Evolutionary conservation across 805 yeast genomes (phyloP), one percentile per base, ranked within the genome.

Genomic region (Naumovozyma dairenensis): DNA sequence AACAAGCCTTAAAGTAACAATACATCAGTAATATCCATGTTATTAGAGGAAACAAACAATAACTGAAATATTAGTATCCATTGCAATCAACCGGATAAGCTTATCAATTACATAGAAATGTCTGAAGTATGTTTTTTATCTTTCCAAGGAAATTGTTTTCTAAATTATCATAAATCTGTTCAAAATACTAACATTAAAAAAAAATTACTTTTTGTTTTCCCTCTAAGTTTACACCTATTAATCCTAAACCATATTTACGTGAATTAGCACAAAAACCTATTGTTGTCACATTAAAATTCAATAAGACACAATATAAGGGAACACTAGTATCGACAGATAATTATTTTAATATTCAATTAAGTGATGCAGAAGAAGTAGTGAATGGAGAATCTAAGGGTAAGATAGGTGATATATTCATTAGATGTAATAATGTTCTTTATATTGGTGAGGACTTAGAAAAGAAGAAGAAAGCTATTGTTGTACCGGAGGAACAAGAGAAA

Each of bases 171-270:
- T n/a, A n/a, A n/a, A n/a, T n/a, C n/a, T n/a, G n/a, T n/a, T n/a
- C n/a, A n/a, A n/a, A n/a, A n/a, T n/a, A n/a, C n/a, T n/a, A n/a
- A n/a, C n/a, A n/a, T n/a, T n/a, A n/a, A 19, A 38, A n/a, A n/a
- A n/a, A n/a, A n/a, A n/a, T n/a, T n/a, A n/a, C n/a, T 20, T 25
- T 25, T 12, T 7, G 18, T 17, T 22, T 14, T n/a, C 3, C 19
- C 8, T 4, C 13, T 15, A 33, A 60, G 66, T 61, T 67, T 36
- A 62, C 62, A 25, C 92, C 94, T 13, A 65, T 80, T 16, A 84
- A 85, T 49, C 96, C 96, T 12, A 86, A 82, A 53, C 95, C 95
- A n/a, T 92, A 77, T 46, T 66, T 92, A 30, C 77, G 77, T 40
- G 77, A 81, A 16, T 71, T 92, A 28, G 67, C 80, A n/a, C 77